Evolutionary conservation across 306 rosid species (phyloP).

Genomic region (Rubus idaeus): DNA sequence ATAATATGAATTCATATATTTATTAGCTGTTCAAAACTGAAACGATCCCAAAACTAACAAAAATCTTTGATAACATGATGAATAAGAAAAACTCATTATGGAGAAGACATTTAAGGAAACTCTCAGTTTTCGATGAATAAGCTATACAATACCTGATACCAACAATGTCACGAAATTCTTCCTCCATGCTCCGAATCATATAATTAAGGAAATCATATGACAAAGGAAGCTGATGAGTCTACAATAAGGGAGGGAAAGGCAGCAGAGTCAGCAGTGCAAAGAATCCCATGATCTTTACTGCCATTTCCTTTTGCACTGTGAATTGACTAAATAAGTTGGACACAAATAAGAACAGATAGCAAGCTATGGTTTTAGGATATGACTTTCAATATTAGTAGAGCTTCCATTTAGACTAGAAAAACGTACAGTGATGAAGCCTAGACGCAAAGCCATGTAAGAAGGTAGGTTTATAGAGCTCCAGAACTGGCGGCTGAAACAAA

Average conservation of each 20-base stretch:
- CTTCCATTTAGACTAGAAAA: slow-evolving; percentile 15
- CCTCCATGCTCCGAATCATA: slow-evolving; percentile 97
- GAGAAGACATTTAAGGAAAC: background rate
- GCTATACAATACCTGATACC: slow-evolving; percentile 65
- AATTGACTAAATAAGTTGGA: slow-evolving; percentile 11
- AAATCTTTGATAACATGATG: background rate
- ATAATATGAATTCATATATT: slow-evolving; percentile 12
- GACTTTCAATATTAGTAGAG: background rate
- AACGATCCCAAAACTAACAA: background rate
- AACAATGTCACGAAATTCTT: slow-evolving; percentile 82
- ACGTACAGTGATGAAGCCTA: slow-evolving; percentile 80
- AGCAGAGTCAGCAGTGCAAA: slow-evolving; percentile 35
- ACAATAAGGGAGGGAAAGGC: slow-evolving; percentile 16
- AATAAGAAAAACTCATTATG: background rate
- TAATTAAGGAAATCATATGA: slow-evolving; percentile 86
- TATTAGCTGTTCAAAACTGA: slow-evolving; percentile 5
- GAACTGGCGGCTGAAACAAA: slow-evolving; percentile 91
- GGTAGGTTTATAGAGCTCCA: slow-evolving; percentile 86
- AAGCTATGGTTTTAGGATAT: background rate
- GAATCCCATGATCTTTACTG: slow-evolving; percentile 16
- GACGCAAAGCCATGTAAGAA: slow-evolving; percentile 89
- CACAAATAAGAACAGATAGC: slow-evolving; percentile 8
- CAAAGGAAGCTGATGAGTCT: slow-evolving; percentile 80
- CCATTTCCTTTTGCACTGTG: slow-evolving; percentile 19
- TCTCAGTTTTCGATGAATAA: slow-evolving; percentile 3